Percentiles rank a stretch among this genome's conserved stretches.
phyloP scores from a whole-genome alignment of 2,329 filamentous ascomycete genomes.

The Thielaviopsis punctulata region DNA sequence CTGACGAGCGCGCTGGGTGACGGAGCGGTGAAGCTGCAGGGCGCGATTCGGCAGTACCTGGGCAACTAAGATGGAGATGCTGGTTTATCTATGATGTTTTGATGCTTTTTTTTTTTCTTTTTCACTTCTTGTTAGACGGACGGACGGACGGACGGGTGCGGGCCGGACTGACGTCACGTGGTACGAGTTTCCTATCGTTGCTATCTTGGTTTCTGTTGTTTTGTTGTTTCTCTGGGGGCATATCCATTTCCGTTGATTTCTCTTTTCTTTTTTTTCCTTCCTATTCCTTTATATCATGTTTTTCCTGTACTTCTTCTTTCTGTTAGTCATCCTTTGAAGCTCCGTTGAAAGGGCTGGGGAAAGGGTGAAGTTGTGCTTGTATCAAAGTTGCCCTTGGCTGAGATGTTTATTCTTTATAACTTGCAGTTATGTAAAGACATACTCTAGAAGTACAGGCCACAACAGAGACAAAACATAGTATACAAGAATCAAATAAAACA shows the following conservation, averaged over 20 bases:
- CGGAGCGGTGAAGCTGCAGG: conserved; percentile 69
- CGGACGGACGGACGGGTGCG: neutral
- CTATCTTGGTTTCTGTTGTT: neutral
- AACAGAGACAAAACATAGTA: neutral
- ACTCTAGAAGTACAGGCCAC: neutral
- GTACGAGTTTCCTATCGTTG: neutral
- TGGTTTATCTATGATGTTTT: neutral
- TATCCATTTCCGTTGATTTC: neutral
- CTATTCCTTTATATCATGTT: neutral
- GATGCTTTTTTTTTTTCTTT: neutral
- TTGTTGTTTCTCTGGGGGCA: neutral
- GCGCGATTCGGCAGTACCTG: conserved; percentile 48
- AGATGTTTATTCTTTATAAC: neutral
- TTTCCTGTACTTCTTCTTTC: neutral
- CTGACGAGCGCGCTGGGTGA: conserved; percentile 69
- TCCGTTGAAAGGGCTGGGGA: neutral
- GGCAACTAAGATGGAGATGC: conserved; percentile 30
- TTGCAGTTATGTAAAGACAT: neutral
- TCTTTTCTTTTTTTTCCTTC: conserved; percentile 7
- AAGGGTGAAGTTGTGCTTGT: too few species aligned
- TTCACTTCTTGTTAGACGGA: too few species aligned
- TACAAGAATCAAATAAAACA: neutral
- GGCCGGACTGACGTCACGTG: neutral
- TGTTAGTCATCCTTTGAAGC: neutral
- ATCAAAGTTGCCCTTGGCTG: neutral